Conservation (phyloP, 495 filamentous ascomycete genomes). For the Hypoxylon lienhwacheense region DNA sequence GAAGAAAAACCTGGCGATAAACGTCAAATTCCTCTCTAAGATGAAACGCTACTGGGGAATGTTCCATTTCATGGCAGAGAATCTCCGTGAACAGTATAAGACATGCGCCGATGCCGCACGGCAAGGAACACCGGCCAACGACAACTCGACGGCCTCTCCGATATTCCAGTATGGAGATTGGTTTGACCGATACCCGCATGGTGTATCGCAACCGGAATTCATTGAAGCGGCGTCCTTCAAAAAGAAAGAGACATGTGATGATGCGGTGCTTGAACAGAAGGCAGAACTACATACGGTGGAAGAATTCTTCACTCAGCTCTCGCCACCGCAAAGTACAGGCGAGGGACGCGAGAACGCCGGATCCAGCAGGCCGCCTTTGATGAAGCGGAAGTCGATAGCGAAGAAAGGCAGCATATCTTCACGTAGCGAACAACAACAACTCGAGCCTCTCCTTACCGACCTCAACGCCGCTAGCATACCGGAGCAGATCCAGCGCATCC, state of each 20-base stretch:
- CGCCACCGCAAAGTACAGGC: constrained; percentile 59
- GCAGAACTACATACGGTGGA: constrained; percentile 90
- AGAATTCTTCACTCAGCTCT: constrained; percentile 87
- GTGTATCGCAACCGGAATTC: constrained; percentile 80
- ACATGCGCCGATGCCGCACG: constrained; percentile 77
- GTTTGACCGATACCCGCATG: constrained; percentile 94
- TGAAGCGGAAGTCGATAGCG: constrained; percentile 50
- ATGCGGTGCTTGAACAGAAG: constrained; percentile 80
- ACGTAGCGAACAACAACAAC: constrained; percentile 40
- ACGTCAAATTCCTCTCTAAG: constrained; percentile 85
- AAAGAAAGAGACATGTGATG: constrained; percentile 73
- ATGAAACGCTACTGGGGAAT: constrained; percentile 98
- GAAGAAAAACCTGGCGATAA: constrained; percentile 84
- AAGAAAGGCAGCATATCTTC: constrained; percentile 47
- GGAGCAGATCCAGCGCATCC: constrained; percentile 40
- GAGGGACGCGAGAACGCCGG: constrained; percentile 39
- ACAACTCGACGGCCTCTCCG: constrained; percentile 55
- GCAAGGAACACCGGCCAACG: constrained; percentile 53
- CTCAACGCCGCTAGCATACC: constrained; percentile 37
- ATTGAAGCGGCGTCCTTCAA: constrained; percentile 71
- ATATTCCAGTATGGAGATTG: constrained; percentile 98
- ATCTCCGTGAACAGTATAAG: constrained; percentile 85
- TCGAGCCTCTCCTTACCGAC: constrained; percentile 49
- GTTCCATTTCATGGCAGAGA: constrained; percentile 95
- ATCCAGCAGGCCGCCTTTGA: constrained; percentile 35